These are phyloP conservation scores for Fusarium brevicatenulatum DNA, from an alignment of 2,329 filamentous ascomycete genomes.

Conservation along the genomic window DNA sequence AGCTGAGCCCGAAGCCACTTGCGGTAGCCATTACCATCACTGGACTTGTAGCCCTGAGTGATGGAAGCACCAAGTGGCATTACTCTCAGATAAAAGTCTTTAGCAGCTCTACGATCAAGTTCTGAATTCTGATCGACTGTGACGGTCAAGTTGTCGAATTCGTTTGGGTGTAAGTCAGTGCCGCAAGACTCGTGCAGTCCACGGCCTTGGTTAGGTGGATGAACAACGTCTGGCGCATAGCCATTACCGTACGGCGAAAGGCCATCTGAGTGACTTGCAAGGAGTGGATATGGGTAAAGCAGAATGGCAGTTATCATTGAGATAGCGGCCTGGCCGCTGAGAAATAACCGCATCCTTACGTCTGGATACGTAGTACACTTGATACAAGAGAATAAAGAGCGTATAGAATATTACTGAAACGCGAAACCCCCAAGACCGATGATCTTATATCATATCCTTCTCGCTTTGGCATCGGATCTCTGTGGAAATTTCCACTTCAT, in stretches of 20 bases:
- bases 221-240: background rate
- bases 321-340: background rate
- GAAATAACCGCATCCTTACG: background rate
- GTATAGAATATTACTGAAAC: background rate
- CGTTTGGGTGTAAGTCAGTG: background rate
- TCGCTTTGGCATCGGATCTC: background rate
- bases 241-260: background rate
- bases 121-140: background rate
- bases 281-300: background rate
- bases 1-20: background rate
- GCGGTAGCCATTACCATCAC: background rate
- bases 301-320: background rate
- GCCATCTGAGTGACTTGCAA: background rate
- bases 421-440: background rate
- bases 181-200: background rate
- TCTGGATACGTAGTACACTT: rapidly evolving
- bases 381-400: background rate
- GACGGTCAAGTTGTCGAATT: background rate
- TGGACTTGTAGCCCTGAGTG: background rate
- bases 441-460: background rate
- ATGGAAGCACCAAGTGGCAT: conserved; percentile 5
- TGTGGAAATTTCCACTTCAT: background rate
- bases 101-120: background rate
- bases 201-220: rapidly evolving
- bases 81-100: conserved; percentile 3